Conservation (phyloP, 768 basidiomycete species). For the Kwoniella sp. region DNA sequence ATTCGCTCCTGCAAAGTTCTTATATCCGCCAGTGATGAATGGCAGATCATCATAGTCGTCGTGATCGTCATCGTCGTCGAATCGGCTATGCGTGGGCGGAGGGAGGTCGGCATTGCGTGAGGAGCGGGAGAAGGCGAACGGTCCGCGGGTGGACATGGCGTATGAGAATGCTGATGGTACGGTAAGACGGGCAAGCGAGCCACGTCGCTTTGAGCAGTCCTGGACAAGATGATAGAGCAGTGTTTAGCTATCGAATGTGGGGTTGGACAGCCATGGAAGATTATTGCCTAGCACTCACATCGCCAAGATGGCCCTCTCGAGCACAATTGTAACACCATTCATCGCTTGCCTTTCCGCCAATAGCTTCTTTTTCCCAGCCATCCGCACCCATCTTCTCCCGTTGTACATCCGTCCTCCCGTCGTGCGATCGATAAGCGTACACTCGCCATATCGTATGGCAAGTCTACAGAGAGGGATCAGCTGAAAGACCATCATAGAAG, state of each 20-base stretch:
- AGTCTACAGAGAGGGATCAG: constrained; percentile 32
- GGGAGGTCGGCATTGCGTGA: constrained; percentile 9
- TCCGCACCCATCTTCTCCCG: constrained; percentile 21
- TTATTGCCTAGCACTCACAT: constrained; percentile 31
- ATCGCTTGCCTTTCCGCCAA: constrained; percentile 32
- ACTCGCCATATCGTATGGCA: constrained; percentile 48
- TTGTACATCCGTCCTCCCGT: constrained; percentile 13
- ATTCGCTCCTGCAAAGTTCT: constrained; percentile 27
- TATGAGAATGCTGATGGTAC: constrained; percentile 43
- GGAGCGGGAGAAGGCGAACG: constrained; percentile 22
- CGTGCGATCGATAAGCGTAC: constrained; percentile 34
- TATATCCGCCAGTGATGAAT: constrained; percentile 19
- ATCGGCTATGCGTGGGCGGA: constrained; percentile 28
- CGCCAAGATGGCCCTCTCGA: constrained; percentile 45
- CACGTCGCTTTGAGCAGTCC: constrained; percentile 42
- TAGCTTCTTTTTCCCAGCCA: constrained; percentile 44
- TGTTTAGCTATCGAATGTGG: no score
- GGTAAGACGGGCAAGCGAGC: constrained; percentile 30
- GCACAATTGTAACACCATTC: constrained; percentile 52
- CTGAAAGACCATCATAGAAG: no score
- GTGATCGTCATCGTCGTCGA: constrained; percentile 31
- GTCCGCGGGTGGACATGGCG: constrained; percentile 35
- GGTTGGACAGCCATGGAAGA: no score
- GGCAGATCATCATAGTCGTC: constrained; percentile 28
- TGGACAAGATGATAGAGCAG: constrained; percentile 11